Base-by-base conservation (phyloP, 805 yeast genomes). In the Aciculoconidium aculeatum region DNA sequence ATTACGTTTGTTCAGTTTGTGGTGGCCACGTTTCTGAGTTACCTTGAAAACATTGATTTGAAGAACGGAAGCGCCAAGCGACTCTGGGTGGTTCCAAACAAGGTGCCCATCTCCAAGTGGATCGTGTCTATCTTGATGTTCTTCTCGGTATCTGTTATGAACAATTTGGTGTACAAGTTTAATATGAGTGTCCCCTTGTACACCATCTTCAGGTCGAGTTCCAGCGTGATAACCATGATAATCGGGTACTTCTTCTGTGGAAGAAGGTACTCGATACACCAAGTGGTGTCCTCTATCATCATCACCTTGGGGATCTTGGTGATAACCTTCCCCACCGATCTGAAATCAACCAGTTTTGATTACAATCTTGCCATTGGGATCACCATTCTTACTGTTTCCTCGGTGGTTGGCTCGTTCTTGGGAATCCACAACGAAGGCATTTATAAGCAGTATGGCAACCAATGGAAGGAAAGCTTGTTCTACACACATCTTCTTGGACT, bases 401-500 rank as follows among this genome's bases (percentile, higher is more conserved):
- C 79, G 6, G 42, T 72, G 0, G 39, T 77, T 7, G 64, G 70
- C 8, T 72, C 84, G 0, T 41, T 75, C n/a, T 61, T 75, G 56
- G 79, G 82, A 1, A 59, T 78, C 11, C 65, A 70, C 45, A 67
- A 67, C 23, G 86, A 80, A 42, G 50, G 49, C 27, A 65, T 77
- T 0, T 70, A 60, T 41, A 48, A 48, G 9, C 41, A 40, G 12
- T 72, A 76, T 44, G 81, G 82, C 5, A 63, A 62, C 31, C 67
- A 69, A 30, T 80, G 88, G 88, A 58, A 67, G 32, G 87, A 80
- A 41, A 65, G 70, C 19, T 47, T 81, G 25, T 80, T 81, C 43
- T 79, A 73, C 50, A 63, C 72, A 10, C 83, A 77, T 44, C 44
- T 70, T 5, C 55, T 74, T 22, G 71, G 75, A 0, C 41, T 80